Base-by-base conservation (phyloP, 1,284 basidiomycete genomes). In the Laetiporus sulphureus region DNA sequence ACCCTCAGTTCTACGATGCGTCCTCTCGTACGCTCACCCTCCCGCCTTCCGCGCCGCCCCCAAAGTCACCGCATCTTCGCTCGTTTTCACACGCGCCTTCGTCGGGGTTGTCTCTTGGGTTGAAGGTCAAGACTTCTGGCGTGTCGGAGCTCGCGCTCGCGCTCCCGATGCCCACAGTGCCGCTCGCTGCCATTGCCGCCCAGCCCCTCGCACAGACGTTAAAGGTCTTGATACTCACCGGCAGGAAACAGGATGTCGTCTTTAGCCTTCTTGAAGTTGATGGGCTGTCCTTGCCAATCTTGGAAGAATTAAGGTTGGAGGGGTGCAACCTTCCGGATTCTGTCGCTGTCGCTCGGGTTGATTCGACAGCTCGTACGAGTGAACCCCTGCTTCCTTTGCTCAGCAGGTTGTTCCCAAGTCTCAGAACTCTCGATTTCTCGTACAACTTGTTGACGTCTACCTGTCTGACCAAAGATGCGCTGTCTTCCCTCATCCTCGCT, bases 301-400 rank as follows among this genome's bases (percentile, higher is more conserved):
- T 90, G 15, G 84, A 87, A 56, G 84, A 87, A 52, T 70, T 90
- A 6, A 68, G 67, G 48, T 59, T 90, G 20, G 81, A 83, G 51
- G 80, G 80, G 15, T 90, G 87, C 51, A 74, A 73, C 46, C 64
- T 90, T 5, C 54, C 66, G 6, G 81, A 87, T 54, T 54, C 57
- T 1, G 69, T 86, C 12, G 47, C 72, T 1, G 68, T 79, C 10
- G 57, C 67, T 2, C 55, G 58, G 31, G 58, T 45, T 33, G 42
- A 45, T n/a, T 50, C 58, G 11, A 62, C 67, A 13, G 59, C 64
- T 3, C 69, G 72, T 13, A 61, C 66, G 3, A 73, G 53, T 40
- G 76, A 80, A 46, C 65, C 66, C 5, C 59, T 85, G 7, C 59
- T 90, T 16, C 67, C 73, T 1, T 62, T 81, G 18, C 57, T 89